phyloP scores from a whole-genome alignment of 805 yeast species.

The Cyberlindnera maritima region DNA sequence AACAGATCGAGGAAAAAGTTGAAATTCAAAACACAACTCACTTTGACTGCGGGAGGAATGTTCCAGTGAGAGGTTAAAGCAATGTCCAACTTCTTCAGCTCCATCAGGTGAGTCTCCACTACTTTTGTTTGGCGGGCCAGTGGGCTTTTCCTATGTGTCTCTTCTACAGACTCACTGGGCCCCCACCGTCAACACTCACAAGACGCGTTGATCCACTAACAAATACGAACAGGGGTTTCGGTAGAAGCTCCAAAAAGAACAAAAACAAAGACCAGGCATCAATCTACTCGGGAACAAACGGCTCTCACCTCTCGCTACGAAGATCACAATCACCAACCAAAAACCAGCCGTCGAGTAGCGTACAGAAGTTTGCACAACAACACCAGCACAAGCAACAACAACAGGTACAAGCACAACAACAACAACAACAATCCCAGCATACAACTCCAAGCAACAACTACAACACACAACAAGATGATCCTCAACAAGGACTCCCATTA shows the following conservation, averaged over 20 bases:
- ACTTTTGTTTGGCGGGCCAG: background rate
- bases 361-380: constrained; percentile 27
- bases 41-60: background rate
- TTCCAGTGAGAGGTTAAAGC: background rate
- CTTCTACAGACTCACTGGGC: too few species aligned
- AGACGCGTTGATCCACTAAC: background rate
- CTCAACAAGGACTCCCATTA: constrained; percentile 33
- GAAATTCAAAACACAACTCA: background rate
- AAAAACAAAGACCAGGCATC: constrained; percentile 33
- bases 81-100: constrained; percentile 17
- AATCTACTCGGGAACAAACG: constrained; percentile 39
- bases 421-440: constrained; percentile 2
- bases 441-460: constrained; percentile 11
- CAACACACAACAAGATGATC: constrained; percentile 17
- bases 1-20: background rate
- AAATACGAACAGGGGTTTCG: constrained; percentile 41
- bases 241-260: constrained; percentile 51
- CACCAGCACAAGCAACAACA: constrained; percentile 23
- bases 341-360: constrained; percentile 23
- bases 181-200: too few species aligned
- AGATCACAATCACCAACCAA: constrained; percentile 41
- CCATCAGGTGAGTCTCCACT: constrained; percentile 13
- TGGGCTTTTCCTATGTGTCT: background rate
- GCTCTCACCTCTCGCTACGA: constrained; percentile 46
- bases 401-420: constrained; percentile 12